Evolutionary conservation across 2,329 filamentous ascomycete genomes (phyloP), one percentile per base, ranked within the genome.

Genomic region (Fusarium stilboides): DNA sequence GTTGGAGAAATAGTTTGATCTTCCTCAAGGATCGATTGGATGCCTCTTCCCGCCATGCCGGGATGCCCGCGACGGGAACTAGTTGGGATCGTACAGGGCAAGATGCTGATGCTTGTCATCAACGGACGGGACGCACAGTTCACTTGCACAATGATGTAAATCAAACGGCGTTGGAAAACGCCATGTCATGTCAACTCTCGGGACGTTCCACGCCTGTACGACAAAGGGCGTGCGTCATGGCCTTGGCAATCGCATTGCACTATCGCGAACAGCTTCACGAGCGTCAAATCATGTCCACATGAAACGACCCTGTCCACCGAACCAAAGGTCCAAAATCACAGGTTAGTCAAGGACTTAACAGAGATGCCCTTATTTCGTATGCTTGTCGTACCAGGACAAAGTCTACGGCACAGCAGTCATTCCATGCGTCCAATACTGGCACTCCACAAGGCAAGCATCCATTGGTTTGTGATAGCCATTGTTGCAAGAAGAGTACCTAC

Each of bases 11-110:
- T 1, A 43, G 34, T 51, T 53, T 59, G 54, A 66, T 71, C 57
- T 56, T 63, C 60, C 26, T 66, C 34, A 39, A 54, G 49, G 57
- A 67, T 61, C 66, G 52, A 74, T 69, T 71, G 71, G 71, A 74
- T 74, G 71, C 71, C 71, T 74, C 71, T 74, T 65, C 42, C 52
- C 68, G 67, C 61, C 55, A 36, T 31, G 10, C 28, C 28, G 28
- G 28, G 28, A 31, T 31, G 52, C 64, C 69, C 37, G 58, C 43
- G 44, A 63, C 71, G 71, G 71, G 71, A 74, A 43, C 71, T 74
- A 74, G 45, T 71, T 74, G 73, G 73, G 68, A 59, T 59, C 39
- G 58, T 42, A 72, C 58, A 70, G 49, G 34, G 15, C 17, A 36
- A 17, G 34, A 36, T 36, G 19, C 10, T 19, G 50, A 69, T 62